Evolutionary conservation across 2,329 filamentous ascomycete genomes (phyloP), one percentile per base, ranked within the genome.

Genomic region (Epichloe hybrida): DNA sequence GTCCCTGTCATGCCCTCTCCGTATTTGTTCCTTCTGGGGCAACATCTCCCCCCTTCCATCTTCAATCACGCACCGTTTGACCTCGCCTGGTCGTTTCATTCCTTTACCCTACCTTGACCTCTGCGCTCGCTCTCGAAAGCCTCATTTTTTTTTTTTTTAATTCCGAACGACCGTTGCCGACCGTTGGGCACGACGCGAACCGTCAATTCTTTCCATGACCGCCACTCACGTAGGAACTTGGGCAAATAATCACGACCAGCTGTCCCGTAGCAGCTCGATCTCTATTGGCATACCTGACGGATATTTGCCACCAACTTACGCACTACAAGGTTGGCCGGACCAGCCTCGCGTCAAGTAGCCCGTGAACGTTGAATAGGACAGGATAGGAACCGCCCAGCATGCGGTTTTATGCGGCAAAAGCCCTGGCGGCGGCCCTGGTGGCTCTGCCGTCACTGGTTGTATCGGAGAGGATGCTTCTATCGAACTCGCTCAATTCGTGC

Each of bases 401-500:
- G 52, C 46, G 52, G 15, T 45, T 21, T 11, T 52, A 45, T 15
- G n/a, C 37, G 20, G 46, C 38, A n/a, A 46, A 38, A 1, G 21
- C 46, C 43, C 7, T 48, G 43, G 50, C 50, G 46, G 46, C 50
- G 17, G 17, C 17, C 47, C 8, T 50, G 27, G 52, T 23, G 42
- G 40, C 42, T 21, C 39, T 51, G 46, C 52, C 52, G 44, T 47
- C 47, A 31, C 37, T 52, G 36, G 47, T 42, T n/a, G 44, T 43
- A 6, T 46, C 46, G 36, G 50, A 53, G 31, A 46, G 41, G 17
- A 52, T 53, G 52, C 47, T 53, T 15, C 11, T 46, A 13, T 46
- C 88, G 47, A 84, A 77, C 61, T 91, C 88, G 35, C 75, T 95
- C 56, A 86, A 84, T 65, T 76, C 84, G 35, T 95, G 88, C 69